Conservation (phyloP, 306 rosid species). For the Casuarina equisetifolia region DNA sequence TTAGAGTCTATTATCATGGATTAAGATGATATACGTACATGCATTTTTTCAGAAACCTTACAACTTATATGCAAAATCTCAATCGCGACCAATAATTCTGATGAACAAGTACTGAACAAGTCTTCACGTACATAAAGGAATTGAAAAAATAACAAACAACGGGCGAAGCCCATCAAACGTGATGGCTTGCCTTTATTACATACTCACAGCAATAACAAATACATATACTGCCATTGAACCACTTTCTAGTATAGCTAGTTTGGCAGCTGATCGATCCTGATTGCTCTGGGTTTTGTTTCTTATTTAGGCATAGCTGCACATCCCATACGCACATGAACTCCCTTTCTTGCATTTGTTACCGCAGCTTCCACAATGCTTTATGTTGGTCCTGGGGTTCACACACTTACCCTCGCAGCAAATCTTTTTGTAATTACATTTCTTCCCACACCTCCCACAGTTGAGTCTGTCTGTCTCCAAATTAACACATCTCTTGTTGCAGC, state of each 20-base stretch:
- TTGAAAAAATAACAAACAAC: too few species aligned
- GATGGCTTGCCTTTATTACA: neutral
- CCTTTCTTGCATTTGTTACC: conserved; percentile 48
- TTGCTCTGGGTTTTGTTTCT: neutral
- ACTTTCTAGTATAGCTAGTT: neutral
- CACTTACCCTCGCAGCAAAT: conserved; percentile 63
- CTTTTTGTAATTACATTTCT: conserved; percentile 53
- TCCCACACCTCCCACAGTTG: conserved; percentile 74
- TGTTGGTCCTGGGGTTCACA: conserved; percentile 47
- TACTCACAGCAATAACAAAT: neutral
- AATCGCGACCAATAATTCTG: too few species aligned
- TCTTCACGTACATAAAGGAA: too few species aligned
- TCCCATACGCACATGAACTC: conserved; percentile 48
- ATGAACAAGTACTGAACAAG: too few species aligned
- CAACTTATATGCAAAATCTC: too few species aligned
- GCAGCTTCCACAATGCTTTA: conserved; percentile 65
- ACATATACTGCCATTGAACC: neutral
- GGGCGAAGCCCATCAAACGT: neutral
- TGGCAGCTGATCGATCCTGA: neutral
- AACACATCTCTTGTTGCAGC: conserved; percentile 61
- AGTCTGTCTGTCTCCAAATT: conserved; percentile 32
- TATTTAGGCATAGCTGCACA: conserved; percentile 66
- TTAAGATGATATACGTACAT: too few species aligned
- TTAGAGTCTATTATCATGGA: too few species aligned
- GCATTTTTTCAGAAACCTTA: too few species aligned